These are phyloP conservation scores for Endocalyx cinctus DNA, from an alignment of 2,329 filamentous ascomycete species.

Conservation along the genomic window DNA sequence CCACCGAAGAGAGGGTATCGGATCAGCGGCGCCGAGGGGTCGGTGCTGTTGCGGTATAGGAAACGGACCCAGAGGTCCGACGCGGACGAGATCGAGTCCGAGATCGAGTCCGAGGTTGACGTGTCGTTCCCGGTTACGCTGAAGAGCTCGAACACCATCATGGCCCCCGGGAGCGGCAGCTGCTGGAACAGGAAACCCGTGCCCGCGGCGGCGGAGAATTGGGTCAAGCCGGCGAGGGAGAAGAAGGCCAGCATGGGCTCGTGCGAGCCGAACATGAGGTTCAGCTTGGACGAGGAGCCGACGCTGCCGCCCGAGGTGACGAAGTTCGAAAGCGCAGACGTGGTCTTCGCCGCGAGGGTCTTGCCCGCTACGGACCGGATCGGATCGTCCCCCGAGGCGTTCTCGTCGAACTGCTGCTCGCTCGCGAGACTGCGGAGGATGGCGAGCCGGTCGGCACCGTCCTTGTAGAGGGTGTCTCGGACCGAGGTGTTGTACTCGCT, in stretches of 20 bases:
- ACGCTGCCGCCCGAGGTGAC: constrained; percentile 26
- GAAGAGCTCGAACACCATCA: constrained; percentile 69
- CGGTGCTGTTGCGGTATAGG: constrained; percentile 47
- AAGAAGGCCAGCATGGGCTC: constrained; percentile 55
- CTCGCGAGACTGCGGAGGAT: constrained; percentile 62
- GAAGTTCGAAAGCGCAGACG: constrained; percentile 37
- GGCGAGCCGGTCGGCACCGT: constrained; percentile 36
- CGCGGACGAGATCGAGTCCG: constrained; percentile 17
- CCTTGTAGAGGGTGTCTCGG: constrained; percentile 30
- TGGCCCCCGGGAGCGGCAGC: constrained; percentile 65
- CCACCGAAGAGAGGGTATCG: constrained; percentile 38
- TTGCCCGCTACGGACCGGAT: constrained; percentile 50
- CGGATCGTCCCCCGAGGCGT: constrained; percentile 44
- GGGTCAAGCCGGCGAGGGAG: constrained; percentile 42
- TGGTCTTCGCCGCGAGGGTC: constrained; percentile 43
- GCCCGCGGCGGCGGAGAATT: constrained; percentile 45
- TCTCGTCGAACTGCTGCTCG: constrained; percentile 55
- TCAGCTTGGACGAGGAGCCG: constrained; percentile 42
- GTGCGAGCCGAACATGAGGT: constrained; percentile 49
- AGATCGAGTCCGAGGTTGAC: constrained; percentile 3
- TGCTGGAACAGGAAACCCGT: constrained; percentile 46
- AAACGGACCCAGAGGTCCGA: constrained; percentile 51
- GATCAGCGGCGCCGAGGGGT: constrained; percentile 27
- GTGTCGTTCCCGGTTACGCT: constrained; percentile 27
- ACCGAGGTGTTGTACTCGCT: constrained; percentile 47